phyloP scores from a whole-genome alignment of 2,329 filamentous ascomycete genomes.

The Sclerotiophoma versabilis region DNA sequence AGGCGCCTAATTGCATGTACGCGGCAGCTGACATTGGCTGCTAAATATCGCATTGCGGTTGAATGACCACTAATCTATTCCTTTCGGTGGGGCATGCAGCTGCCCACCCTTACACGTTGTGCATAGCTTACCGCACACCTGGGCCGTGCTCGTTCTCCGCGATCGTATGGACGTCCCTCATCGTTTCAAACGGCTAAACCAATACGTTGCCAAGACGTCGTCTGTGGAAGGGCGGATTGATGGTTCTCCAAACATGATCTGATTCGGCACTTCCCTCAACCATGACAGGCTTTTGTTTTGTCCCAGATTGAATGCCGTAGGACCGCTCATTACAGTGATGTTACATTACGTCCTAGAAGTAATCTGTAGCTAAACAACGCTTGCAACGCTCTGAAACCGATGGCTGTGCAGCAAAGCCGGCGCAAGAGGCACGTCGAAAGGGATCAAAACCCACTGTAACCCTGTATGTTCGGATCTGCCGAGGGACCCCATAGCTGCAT shows the following conservation, averaged over 20 bases:
- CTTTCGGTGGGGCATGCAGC: conserved; percentile 12
- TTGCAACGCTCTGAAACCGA: conserved; percentile 2
- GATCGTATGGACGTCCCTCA: neutral
- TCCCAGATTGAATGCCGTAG: neutral
- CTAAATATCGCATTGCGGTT: conserved; percentile 22
- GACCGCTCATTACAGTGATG: neutral
- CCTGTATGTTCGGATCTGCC: conserved; percentile 22
- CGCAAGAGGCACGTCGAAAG: neutral
- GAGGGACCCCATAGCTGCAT: conserved; percentile 41
- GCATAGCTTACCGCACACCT: conserved; percentile 15
- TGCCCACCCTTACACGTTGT: conserved; percentile 9
- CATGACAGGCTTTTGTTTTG: neutral
- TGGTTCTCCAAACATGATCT: neutral
- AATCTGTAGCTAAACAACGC: neutral
- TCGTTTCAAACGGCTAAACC: conserved; percentile 6
- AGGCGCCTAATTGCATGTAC: conserved; percentile 42
- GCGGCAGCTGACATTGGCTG: conserved; percentile 24
- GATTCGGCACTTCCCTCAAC: neutral
- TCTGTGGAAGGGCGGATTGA: conserved; percentile 4
- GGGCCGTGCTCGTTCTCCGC: conserved; percentile 18
- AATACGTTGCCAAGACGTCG: conserved; percentile 5
- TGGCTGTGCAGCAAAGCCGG: neutral
- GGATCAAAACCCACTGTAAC: conserved; percentile 19
- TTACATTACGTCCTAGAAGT: neutral
- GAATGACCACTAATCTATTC: conserved; percentile 14